Base-by-base conservation (phyloP, 2,329 filamentous ascomycete species). In the Penicillium sp. region DNA sequence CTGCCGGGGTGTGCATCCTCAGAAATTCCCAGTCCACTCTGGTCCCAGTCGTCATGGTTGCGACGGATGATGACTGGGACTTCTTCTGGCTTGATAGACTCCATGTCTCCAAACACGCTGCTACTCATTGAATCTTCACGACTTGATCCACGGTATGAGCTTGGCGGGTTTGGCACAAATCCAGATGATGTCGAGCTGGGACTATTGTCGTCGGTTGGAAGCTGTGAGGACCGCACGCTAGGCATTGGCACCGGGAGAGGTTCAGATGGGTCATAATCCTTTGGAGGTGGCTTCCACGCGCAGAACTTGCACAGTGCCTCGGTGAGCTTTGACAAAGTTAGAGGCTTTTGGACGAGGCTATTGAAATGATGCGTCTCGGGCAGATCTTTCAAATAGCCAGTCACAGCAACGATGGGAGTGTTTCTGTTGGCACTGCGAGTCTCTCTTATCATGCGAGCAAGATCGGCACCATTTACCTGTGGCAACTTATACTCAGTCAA, bases 401-500 rank as follows among this genome's bases (percentile, higher is more conserved):
- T 99, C 33, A 99, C 93, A 48, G 92, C 93, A 55, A 99, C 92
- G 60, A 99, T 96, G 0, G 95, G 95, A 0, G 95, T 99, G 66
- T 95, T 88, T 0, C 91, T 90, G 72, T 99, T 99, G 57, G 91
- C 87, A 72, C 97, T 97, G 78, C 93, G 95, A 1, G 93, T 97
- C 72, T 98, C 93, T 48, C 95, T 88, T 65, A 99, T 92, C 95
- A 99, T 99, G 33, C 95, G 89, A 50, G 95, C 93, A 55, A 99
- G 91, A 72, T 99, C 95, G 13, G 92, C 90, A 25, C 95, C 95
- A 67, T 92, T 98, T 69, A 98, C 92, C 70, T 96, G 92, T 10
- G 95, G 93, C 46, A 99, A 81, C 72, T 93, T 96, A 78, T 92
- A 97, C 76, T 99, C 95, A 75, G 96, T 93, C 81, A 99, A 95